Conservation (phyloP, 768 basidiomycete genomes). For the Russula brevipes region DNA sequence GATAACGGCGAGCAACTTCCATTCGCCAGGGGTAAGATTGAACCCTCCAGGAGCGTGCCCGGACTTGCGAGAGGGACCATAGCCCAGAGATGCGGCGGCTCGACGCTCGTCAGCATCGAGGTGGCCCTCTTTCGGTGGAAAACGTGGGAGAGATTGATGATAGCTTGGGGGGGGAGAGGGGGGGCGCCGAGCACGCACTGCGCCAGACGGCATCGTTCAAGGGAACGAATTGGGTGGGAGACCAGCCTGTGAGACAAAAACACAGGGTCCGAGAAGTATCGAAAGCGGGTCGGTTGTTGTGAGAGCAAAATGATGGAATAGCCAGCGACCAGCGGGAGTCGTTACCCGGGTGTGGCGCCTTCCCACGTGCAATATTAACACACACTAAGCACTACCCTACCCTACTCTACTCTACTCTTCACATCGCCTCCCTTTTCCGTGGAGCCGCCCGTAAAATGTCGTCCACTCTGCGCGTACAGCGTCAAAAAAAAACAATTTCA, state of each 20-base stretch:
- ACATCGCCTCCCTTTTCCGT: conserved; percentile 77
- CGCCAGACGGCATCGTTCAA: conserved; percentile 27
- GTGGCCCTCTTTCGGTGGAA: conserved; percentile 24
- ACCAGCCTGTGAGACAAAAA: conserved; percentile 1
- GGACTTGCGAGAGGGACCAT: conserved; percentile 23
- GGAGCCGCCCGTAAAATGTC: conserved; percentile 86
- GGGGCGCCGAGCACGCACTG: conserved; percentile 24
- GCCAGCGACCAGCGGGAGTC: background rate
- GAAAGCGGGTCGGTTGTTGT: conserved; percentile 15
- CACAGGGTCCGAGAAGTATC: background rate
- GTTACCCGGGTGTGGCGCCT: background rate
- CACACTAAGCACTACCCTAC: background rate
- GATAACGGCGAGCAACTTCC: conserved; percentile 64
- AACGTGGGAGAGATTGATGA: conserved; percentile 20
- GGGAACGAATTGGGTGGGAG: conserved; percentile 14
- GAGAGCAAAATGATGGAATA: background rate
- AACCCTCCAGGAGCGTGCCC: conserved; percentile 49
- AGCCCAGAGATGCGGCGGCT: conserved; percentile 25
- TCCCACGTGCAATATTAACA: no score
- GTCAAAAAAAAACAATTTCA: conserved; percentile 5
- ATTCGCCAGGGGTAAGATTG: conserved; percentile 64
- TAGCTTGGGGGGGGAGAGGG: conserved; percentile 23
- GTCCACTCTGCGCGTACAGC: conserved; percentile 57
- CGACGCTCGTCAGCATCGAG: conserved; percentile 26
- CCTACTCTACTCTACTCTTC: conserved; percentile 20